Conservation (phyloP, 768 basidiomycete species). For the Naganishia friedmannii region DNA sequence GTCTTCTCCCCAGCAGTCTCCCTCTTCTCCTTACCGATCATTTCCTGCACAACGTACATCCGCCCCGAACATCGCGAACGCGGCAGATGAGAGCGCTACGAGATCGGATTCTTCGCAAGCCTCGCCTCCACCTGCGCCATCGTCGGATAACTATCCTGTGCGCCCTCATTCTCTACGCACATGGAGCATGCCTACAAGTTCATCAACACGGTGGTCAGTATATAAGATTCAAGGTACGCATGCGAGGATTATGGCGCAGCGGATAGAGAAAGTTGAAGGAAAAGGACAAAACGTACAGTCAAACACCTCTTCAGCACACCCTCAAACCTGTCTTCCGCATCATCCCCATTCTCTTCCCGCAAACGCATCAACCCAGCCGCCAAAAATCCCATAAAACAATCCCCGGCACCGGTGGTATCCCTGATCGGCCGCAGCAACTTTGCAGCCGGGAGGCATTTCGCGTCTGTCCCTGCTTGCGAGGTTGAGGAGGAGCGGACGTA, state of each 20-base stretch:
- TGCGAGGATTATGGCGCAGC: too few relatives aligned
- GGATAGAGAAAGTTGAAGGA: neutral
- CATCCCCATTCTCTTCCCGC: neutral
- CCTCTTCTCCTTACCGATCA: too few relatives aligned
- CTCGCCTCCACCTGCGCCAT: slow-evolving; percentile 23
- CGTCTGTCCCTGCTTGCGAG: neutral
- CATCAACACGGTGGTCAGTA: too few relatives aligned
- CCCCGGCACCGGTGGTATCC: slow-evolving; percentile 52
- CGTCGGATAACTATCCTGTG: slow-evolving; percentile 43
- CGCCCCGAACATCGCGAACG: too few relatives aligned
- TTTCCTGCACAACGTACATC: too few relatives aligned
- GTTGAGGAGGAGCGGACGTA: neutral
- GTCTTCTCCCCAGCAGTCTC: too few relatives aligned
- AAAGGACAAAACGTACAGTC: slow-evolving; percentile 36
- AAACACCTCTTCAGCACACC: slow-evolving; percentile 41
- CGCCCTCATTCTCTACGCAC: slow-evolving; percentile 50
- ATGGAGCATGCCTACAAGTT: slow-evolving; percentile 50
- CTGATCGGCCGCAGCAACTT: slow-evolving; percentile 38
- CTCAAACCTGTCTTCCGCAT: slow-evolving; percentile 33
- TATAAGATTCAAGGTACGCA: too few relatives aligned
- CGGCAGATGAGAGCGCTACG: too few relatives aligned
- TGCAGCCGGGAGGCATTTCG: slow-evolving; percentile 41
- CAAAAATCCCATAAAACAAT: slow-evolving; percentile 51
- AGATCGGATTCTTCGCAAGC: slow-evolving; percentile 8
- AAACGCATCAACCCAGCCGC: slow-evolving; percentile 46